Conservation (phyloP, 495 filamentous ascomycete species). For the Podospora tetraspora region DNA sequence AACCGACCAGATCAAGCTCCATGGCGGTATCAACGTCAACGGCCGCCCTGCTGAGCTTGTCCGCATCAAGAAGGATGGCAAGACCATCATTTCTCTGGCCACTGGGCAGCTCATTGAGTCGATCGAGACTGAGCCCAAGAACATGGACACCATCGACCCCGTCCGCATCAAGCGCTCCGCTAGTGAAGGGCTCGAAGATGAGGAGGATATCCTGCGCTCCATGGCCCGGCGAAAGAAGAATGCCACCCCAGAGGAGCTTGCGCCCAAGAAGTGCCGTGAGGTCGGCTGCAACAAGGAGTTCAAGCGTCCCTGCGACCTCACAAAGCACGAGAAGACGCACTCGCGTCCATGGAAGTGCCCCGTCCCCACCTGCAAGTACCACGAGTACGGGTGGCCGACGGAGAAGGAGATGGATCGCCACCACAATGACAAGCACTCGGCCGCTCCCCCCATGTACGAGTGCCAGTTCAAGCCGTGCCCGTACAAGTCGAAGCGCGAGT, state of each 20-base stretch:
- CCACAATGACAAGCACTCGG: constrained; percentile 88
- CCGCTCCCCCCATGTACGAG: constrained; percentile 66
- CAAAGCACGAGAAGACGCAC: constrained; percentile 96
- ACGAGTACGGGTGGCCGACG: constrained; percentile 85
- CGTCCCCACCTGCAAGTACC: constrained; percentile 74
- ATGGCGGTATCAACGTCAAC: constrained; percentile 70
- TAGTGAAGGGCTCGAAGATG: constrained; percentile 55
- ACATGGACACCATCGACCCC: constrained; percentile 12
- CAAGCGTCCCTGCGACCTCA: constrained; percentile 86
- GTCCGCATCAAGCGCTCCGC: constrained; percentile 58
- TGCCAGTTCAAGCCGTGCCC: constrained; percentile 83
- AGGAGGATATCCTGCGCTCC: constrained; percentile 74
- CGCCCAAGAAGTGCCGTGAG: constrained; percentile 63
- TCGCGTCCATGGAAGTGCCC: constrained; percentile 92
- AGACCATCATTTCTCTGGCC: constrained; percentile 61
- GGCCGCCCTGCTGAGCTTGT: constrained; percentile 75
- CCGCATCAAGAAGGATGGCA: constrained; percentile 66
- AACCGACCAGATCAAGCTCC: constrained; percentile 62
- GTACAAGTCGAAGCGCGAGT: constrained; percentile 92
- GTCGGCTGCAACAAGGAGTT: constrained; percentile 78
- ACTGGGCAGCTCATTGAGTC: constrained; percentile 52
- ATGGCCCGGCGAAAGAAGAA: constrained; percentile 90
- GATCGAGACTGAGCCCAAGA: constrained; percentile 40
- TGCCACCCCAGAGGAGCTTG: constrained; percentile 62
- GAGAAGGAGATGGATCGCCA: constrained; percentile 97